phyloP scores from a whole-genome alignment of 148 eudicot genomes.

The Rhododendron kiyosumense region DNA sequence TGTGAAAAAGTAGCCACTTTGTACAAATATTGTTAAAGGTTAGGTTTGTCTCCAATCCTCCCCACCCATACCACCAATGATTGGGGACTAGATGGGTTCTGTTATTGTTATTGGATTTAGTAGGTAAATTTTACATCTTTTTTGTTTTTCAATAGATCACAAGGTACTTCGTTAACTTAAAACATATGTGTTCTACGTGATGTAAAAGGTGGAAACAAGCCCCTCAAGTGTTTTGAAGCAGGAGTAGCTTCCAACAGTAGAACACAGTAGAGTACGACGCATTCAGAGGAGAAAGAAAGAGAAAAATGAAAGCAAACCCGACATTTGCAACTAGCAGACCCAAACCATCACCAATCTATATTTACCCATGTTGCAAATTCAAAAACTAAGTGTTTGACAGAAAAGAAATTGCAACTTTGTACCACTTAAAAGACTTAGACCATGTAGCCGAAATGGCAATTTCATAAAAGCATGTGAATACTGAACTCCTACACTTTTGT shows the following conservation, averaged over 20 bases:
- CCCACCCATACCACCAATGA: neutral
- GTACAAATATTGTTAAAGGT: neutral
- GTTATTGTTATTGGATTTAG: neutral
- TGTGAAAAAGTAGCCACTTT: neutral
- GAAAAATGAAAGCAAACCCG: neutral
- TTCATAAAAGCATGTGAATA: neutral
- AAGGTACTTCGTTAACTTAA: neutral
- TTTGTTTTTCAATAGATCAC: neutral
- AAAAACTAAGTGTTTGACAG: neutral
- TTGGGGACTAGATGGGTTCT: neutral
- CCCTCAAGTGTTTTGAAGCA: neutral
- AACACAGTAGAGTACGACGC: neutral
- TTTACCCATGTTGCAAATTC: neutral
- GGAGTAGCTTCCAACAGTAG: neutral
- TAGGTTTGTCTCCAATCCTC: neutral
- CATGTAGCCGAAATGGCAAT: neutral
- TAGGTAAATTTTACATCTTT: neutral
- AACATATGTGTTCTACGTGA: neutral
- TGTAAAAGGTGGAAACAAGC: neutral
- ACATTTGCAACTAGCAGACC: neutral
- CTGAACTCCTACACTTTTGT: neutral
- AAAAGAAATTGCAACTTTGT: neutral
- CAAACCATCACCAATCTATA: neutral
- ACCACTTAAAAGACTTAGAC: too few relatives aligned
- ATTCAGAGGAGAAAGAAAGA: neutral